phyloP scores from a whole-genome alignment of 129 eudicot genomes.

The Artemisia annua region DNA sequence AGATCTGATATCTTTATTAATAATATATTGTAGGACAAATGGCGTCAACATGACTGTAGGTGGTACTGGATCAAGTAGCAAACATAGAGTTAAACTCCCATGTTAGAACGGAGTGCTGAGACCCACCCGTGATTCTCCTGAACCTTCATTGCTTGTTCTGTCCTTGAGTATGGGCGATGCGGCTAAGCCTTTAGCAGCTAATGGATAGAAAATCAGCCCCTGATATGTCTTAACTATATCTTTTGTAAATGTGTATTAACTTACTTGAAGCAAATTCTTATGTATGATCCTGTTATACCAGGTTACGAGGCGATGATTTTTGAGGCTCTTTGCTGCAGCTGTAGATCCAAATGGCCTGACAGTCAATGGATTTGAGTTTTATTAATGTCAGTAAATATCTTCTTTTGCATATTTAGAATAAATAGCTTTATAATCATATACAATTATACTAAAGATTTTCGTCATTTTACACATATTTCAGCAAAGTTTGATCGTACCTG shows the following conservation, averaged over 20 bases:
- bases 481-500: constrained; percentile 44
- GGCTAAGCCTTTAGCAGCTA: no score
- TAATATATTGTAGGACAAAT: constrained; percentile 37
- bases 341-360: constrained; percentile 42
- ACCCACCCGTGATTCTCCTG: not conserved
- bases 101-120: not conserved
- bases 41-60: constrained; percentile 31
- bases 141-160: no score
- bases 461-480: constrained; percentile 29
- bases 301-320: not conserved
- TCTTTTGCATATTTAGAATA: not conserved
- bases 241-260: not conserved
- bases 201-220: not conserved
- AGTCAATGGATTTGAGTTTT: constrained; percentile 30
- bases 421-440: not conserved
- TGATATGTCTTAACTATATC: constrained; percentile 11
- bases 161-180: no score
- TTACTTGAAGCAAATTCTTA: no score
- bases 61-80: no score
- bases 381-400: constrained; percentile 40
- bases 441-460: not conserved
- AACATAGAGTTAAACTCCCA: constrained; percentile 4
- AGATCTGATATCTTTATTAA: not conserved
- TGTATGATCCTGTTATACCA: no score
- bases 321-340: constrained; percentile 21